Evolutionary conservation across 2,329 filamentous ascomycete genomes (phyloP), one percentile per base, ranked within the genome.

Genomic region (Ilyonectria robusta): DNA sequence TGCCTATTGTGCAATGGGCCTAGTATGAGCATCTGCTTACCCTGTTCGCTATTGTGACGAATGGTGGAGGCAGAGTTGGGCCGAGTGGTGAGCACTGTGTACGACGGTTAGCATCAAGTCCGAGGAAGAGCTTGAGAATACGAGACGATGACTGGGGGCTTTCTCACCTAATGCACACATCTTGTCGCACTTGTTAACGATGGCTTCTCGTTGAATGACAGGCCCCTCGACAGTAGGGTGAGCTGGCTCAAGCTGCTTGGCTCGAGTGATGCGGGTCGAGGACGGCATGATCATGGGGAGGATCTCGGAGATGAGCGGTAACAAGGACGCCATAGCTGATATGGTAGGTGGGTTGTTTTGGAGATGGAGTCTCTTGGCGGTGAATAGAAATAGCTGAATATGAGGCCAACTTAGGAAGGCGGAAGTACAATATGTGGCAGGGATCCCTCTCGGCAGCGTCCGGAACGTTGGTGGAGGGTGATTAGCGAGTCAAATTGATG

Each of bases 31-130:
- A 19, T 2, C 17, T 11, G 50, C 83, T 73, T 75, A 89, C 88
- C 88, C 84, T 93, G 89, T 75, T 90, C 86, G 61, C 90, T 91
- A 73, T 93, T 90, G 73, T 94, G 92, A 69, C 92, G 90, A 23
- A 94, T 84, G 6, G 88, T 86, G 0, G 89, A 90, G 2, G 85
- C 81, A 31, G 88, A 89, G 59, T 87, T 85, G 7, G 91, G 89
- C 70, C 89, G 88, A 2, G 91, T 88, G 44, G 90, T 87, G 79
- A 92, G 85, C 10, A 92, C 88, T 88, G 70, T 68, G 44, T 31
- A 15, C 59, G 55, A 58, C 55, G 59, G 59, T 69, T n/a, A 66
- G 40, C 44, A 68, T 48, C n/a, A 19, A 5, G 31, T 35, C 44
- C 6, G 10, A 37, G 35, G 42, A 29, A 3, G 15, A 33, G 35